phyloP scores from a whole-genome alignment of 805 yeast species.

The Grigorovia humatica region DNA sequence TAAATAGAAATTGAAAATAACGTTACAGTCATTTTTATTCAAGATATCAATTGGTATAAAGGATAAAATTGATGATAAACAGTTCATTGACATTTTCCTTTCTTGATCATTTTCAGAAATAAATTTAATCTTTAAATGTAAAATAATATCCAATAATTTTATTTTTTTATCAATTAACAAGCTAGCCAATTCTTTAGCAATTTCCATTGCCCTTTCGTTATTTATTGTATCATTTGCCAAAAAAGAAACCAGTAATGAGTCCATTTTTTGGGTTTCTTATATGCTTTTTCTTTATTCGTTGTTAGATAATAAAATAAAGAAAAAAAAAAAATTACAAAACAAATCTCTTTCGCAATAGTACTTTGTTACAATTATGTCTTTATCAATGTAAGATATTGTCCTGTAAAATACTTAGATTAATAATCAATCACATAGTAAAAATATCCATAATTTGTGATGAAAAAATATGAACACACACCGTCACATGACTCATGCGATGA shows the following conservation, averaged over 20 bases:
- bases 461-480: background rate
- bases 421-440: background rate
- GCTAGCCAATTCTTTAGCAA: conserved; percentile 24
- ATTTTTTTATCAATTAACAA: conserved; percentile 16
- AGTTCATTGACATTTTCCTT: conserved; percentile 40
- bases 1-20: conserved; percentile 41
- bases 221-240: conserved; percentile 34
- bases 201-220: conserved; percentile 21
- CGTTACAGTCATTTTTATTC: conserved; percentile 31
- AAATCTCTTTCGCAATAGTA: no score
- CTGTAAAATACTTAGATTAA: no score
- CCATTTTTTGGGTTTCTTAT: background rate
- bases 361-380: no score
- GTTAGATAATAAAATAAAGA: background rate
- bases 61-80: conserved; percentile 32
- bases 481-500: background rate
- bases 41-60: conserved; percentile 25
- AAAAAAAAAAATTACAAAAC: no score
- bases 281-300: no score
- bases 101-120: conserved; percentile 47
- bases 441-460: background rate
- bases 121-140: conserved; percentile 48
- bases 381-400: no score
- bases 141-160: conserved; percentile 43
- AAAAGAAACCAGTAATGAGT: conserved; percentile 20